phyloP scores from a whole-genome alignment of 176 grass and related monocot genomes.

The Carex scoparia region DNA sequence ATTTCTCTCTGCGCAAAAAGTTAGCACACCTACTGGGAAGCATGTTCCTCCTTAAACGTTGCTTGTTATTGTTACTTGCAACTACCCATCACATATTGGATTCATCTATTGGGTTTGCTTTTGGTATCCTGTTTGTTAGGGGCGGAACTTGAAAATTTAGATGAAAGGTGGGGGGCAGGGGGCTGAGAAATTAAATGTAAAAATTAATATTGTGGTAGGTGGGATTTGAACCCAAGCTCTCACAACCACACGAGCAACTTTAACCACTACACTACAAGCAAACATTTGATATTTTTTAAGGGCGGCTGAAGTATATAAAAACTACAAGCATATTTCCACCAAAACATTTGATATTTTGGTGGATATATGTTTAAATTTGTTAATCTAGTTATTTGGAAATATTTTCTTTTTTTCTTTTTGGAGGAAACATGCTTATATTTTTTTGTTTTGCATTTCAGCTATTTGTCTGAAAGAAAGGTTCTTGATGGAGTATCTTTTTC shows the following conservation, averaged over 20 bases:
- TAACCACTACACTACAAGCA: too few species aligned
- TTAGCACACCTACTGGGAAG: neutral
- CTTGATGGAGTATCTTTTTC: slow-evolving; percentile 79
- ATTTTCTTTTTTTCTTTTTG: neutral
- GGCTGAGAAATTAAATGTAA: too few species aligned
- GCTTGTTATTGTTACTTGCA: slow-evolving; percentile 2
- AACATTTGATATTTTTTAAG: too few species aligned
- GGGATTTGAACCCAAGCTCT: too few species aligned
- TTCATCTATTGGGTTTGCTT: neutral
- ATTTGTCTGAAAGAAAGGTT: slow-evolving; percentile 85
- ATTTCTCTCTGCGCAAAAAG: neutral
- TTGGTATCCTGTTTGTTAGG: neutral
- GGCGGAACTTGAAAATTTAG: too few species aligned
- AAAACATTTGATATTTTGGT: neutral
- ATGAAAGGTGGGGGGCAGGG: too few species aligned
- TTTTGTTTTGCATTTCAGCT: slow-evolving; percentile 49
- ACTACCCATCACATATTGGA: neutral
- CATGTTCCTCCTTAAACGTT: neutral
- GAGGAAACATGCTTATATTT: neutral
- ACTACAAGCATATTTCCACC: too few species aligned
- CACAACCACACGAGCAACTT: too few species aligned
- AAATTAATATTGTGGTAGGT: too few species aligned
- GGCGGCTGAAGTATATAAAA: too few species aligned
- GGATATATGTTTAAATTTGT: neutral
- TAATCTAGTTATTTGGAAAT: neutral